These are phyloP conservation scores for Diaporthe helianthi DNA, from an alignment of 2,329 filamentous ascomycete genomes.

Conservation along the genomic window DNA sequence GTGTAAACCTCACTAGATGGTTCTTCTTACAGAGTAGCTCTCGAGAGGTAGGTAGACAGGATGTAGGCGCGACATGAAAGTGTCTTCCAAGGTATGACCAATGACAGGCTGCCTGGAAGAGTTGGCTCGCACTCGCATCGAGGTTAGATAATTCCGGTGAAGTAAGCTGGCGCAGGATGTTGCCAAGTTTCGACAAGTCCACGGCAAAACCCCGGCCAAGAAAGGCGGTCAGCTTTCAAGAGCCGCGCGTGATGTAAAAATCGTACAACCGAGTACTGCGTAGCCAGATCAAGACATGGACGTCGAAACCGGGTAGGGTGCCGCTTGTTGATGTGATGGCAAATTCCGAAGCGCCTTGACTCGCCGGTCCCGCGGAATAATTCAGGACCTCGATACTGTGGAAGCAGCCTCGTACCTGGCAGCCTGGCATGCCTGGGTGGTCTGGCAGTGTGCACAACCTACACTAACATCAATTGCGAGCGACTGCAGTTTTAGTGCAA, in stretches of 20 bases:
- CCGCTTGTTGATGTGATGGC: slow-evolving; percentile 7
- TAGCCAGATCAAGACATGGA: slow-evolving; percentile 22
- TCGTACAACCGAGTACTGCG: slow-evolving; percentile 26
- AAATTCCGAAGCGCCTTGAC: slow-evolving; percentile 22
- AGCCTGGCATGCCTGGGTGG: not conserved
- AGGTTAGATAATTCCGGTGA: slow-evolving; percentile 8
- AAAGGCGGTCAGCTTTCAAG: slow-evolving; percentile 34
- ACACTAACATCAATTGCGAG: not conserved
- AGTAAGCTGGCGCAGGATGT: slow-evolving; percentile 2
- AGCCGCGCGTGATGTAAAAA: slow-evolving; percentile 34
- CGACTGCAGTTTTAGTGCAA: not conserved
- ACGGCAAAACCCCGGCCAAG: slow-evolving; percentile 32
- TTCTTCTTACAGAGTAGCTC: not conserved
- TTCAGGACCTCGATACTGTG: not conserved
- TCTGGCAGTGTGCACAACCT: too few species aligned
- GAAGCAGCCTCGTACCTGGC: not conserved
- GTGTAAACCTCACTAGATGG: not conserved
- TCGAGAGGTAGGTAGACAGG: not conserved
- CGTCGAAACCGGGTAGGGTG: not conserved
- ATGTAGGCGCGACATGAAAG: not conserved
- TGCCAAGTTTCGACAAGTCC: slow-evolving; percentile 19
- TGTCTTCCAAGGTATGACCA: not conserved
- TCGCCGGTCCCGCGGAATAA: slow-evolving; percentile 8
- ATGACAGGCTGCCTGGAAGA: not conserved
- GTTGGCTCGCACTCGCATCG: slow-evolving; percentile 12